Conservation (phyloP, 768 basidiomycete genomes). For the Flagelloscypha sp. region DNA sequence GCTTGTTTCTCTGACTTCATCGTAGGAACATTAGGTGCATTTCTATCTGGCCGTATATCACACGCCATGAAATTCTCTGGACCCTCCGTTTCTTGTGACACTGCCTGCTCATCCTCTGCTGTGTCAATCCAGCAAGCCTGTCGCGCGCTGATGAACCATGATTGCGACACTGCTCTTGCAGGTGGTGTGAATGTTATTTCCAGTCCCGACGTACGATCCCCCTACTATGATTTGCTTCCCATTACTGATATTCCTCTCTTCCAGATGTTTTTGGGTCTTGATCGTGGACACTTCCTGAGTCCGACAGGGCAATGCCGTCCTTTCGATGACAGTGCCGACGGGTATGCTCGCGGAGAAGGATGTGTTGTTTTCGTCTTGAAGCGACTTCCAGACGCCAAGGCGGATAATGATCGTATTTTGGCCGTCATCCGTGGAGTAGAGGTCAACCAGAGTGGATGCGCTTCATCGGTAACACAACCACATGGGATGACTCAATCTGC, state of each 20-base stretch:
- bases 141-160: conserved; percentile 52
- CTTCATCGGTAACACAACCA: conserved; percentile 66
- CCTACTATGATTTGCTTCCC: background rate
- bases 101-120: conserved; percentile 66
- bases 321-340: conserved; percentile 66
- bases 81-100: conserved; percentile 65
- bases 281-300: conserved; percentile 61
- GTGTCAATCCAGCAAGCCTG: conserved; percentile 64
- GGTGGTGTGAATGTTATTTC: conserved; percentile 69
- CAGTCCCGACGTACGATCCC: conserved; percentile 54
- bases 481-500: conserved; percentile 51
- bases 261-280: conserved; percentile 67
- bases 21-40: conserved; percentile 63
- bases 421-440: conserved; percentile 65
- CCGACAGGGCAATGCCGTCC: conserved; percentile 60
- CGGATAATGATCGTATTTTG: conserved; percentile 59
- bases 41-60: conserved; percentile 65
- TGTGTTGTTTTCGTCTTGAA: conserved; percentile 67
- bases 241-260: conserved; percentile 3
- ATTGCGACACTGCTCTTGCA: conserved; percentile 62
- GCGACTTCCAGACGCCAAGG: conserved; percentile 55
- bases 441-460: conserved; percentile 62
- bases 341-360: conserved; percentile 66
- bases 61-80: conserved; percentile 62
- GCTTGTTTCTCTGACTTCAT: background rate